phyloP scores from a whole-genome alignment of 768 basidiomycete species.

The Grammothele lineata region DNA sequence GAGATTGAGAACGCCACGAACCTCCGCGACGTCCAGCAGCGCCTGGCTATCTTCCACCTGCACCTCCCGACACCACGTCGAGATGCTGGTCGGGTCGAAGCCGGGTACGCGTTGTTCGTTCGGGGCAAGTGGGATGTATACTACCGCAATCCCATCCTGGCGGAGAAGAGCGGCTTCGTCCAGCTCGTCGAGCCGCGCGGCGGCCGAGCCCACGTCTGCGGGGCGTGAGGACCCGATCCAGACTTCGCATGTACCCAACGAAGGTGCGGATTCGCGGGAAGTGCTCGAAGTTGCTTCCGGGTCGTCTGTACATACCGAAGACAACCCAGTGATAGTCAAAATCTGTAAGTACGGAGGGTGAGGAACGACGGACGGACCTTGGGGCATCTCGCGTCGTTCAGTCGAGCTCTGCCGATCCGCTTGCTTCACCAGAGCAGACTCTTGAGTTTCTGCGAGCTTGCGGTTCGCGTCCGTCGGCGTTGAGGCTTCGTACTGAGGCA shows the following conservation, averaged over 20 bases:
- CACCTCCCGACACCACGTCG: slow-evolving; percentile 25
- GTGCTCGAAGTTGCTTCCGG: neutral
- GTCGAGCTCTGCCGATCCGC: slow-evolving; percentile 15
- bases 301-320: too few species aligned
- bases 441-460: slow-evolving; percentile 23
- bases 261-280: neutral
- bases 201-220: slow-evolving; percentile 3
- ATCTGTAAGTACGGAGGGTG: too few species aligned
- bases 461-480: slow-evolving; percentile 13
- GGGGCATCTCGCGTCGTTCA: slow-evolving; percentile 15
- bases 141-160: slow-evolving; percentile 23
- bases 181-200: slow-evolving; percentile 23
- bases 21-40: slow-evolving; percentile 22
- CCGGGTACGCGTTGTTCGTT: slow-evolving; percentile 20
- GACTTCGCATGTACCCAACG: slow-evolving; percentile 20
- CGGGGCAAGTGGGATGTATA: slow-evolving; percentile 24
- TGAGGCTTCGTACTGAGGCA: slow-evolving; percentile 8
- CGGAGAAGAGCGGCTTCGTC: slow-evolving; percentile 23
- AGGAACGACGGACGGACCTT: slow-evolving; percentile 3
- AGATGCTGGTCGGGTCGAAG: slow-evolving; percentile 23
- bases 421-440: slow-evolving; percentile 21
- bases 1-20: neutral
- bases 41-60: slow-evolving; percentile 19
- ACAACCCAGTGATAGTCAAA: too few species aligned
- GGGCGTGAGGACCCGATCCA: slow-evolving; percentile 24